A percentile compares a stretch with the other conserved stretches of the same genome.
Evolutionary conservation across 2,329 filamentous ascomycete genomes (phyloP).

Genomic region (Dactylellina cionopaga): DNA sequence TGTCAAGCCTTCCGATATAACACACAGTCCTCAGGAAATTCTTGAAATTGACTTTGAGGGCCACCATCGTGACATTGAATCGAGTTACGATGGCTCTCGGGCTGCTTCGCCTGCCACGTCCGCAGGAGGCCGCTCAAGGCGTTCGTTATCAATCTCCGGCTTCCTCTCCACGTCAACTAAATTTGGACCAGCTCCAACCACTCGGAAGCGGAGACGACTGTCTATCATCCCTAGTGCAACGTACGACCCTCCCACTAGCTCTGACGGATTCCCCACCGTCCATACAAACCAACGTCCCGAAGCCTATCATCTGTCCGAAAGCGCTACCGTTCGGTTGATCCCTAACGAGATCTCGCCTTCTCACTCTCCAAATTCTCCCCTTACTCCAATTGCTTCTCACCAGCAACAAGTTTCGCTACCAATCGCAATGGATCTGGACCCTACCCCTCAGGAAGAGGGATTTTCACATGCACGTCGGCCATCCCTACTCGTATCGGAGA

Average conservation of each 20-base stretch:
- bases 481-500: conserved; percentile 55
- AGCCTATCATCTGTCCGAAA: conserved; percentile 29
- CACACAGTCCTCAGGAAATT: conserved; percentile 34
- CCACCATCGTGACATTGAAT: conserved; percentile 35
- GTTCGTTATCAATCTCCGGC: conserved; percentile 45
- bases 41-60: conserved; percentile 47
- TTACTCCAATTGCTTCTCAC: conserved; percentile 41
- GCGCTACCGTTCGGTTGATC: conserved; percentile 42
- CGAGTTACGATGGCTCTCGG: conserved; percentile 41
- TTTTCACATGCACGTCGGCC: conserved; percentile 52
- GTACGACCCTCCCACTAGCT: conserved; percentile 42
- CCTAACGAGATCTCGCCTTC: conserved; percentile 37
- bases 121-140: conserved; percentile 38
- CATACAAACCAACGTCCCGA: conserved; percentile 16
- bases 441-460: conserved; percentile 48
- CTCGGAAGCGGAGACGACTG: conserved; percentile 46
- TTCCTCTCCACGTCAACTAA: conserved; percentile 47
- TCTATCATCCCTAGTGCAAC: conserved; percentile 50
- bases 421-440: conserved; percentile 49
- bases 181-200: conserved; percentile 44
- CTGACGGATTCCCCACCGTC: conserved; percentile 33
- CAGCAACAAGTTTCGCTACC: conserved; percentile 30
- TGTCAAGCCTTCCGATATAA: conserved; percentile 42
- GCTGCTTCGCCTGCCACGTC: conserved; percentile 35
- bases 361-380: conserved; percentile 31